phyloP scores from a whole-genome alignment of 768 basidiomycete genomes.

The Trametes sanguinea region DNA sequence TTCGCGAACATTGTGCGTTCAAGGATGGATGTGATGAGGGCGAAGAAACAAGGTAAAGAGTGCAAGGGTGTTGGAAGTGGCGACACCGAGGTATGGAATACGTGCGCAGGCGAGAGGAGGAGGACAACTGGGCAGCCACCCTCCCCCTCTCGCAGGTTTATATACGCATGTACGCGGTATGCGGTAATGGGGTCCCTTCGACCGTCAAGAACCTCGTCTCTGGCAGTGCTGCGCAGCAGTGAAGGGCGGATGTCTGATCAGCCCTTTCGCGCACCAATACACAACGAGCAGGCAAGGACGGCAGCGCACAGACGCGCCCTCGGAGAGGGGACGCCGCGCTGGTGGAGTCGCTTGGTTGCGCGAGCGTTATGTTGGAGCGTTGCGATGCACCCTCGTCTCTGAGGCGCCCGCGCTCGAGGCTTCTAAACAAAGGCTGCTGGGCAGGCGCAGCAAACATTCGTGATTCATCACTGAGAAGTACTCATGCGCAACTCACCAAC shows the following conservation, averaged over 20 bases:
- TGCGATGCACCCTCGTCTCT: constrained; percentile 9
- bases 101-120: neutral
- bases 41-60: neutral
- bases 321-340: neutral
- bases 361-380: constrained; percentile 3
- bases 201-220: neutral
- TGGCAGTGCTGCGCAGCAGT: constrained; percentile 7
- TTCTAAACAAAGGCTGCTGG: neutral
- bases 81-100: neutral
- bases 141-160: neutral
- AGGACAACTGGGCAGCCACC: neutral
- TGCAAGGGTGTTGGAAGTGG: neutral
- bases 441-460: neutral
- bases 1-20: constrained; percentile 10
- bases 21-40: neutral
- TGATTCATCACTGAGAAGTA: no score
- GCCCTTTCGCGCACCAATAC: neutral
- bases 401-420: neutral
- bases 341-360: constrained; percentile 12
- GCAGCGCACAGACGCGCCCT: neutral
- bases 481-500: constrained; percentile 8
- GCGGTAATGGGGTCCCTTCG: constrained; percentile 11
- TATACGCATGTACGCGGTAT: neutral
- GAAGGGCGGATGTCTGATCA: constrained; percentile 5
- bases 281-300: neutral